Evolutionary conservation across 768 basidiomycete genomes (phyloP).

Genomic region (Tephrocybe sp.): DNA sequence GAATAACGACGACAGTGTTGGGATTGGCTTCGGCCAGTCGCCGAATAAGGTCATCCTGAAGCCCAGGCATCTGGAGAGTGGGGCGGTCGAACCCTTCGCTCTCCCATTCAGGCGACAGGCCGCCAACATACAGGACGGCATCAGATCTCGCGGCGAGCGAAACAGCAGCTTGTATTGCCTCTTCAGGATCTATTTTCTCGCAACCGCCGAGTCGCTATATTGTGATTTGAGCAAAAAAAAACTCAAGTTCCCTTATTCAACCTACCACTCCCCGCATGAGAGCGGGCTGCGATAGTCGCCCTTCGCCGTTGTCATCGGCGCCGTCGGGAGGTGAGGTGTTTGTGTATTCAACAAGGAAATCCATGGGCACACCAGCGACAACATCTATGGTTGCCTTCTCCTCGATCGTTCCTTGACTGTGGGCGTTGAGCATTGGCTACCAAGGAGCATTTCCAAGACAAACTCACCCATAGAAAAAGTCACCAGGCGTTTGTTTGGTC

Average conservation of each 20-base stretch:
- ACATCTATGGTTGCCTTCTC: conserved; percentile 53
- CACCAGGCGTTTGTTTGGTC: conserved; percentile 63
- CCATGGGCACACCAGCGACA: conserved; percentile 42
- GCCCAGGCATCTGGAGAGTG: conserved; percentile 55
- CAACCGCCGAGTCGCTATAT: conserved; percentile 63
- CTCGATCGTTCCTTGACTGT: conserved; percentile 62
- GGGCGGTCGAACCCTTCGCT: conserved; percentile 73
- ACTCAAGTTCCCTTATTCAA: conserved; percentile 1
- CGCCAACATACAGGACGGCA: conserved; percentile 56
- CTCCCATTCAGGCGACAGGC: conserved; percentile 72
- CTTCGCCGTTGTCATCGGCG: conserved; percentile 39
- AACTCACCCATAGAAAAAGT: conserved; percentile 62
- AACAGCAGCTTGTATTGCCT: conserved; percentile 56
- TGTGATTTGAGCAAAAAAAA: not conserved
- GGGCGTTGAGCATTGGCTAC: not conserved
- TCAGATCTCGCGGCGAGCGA: conserved; percentile 51
- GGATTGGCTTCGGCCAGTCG: conserved; percentile 52
- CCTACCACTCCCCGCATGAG: conserved; percentile 67
- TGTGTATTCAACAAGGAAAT: conserved; percentile 63
- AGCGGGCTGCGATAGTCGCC: conserved; percentile 55
- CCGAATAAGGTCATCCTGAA: conserved; percentile 56
- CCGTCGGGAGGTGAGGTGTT: conserved; percentile 52
- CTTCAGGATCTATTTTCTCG: conserved; percentile 55
- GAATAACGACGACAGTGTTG: conserved; percentile 57
- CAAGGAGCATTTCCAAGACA: not conserved